Evolutionary conservation across 2,329 filamentous ascomycete genomes (phyloP), one percentile per base, ranked within the genome.

Genomic region (Ophiostoma perfectum): DNA sequence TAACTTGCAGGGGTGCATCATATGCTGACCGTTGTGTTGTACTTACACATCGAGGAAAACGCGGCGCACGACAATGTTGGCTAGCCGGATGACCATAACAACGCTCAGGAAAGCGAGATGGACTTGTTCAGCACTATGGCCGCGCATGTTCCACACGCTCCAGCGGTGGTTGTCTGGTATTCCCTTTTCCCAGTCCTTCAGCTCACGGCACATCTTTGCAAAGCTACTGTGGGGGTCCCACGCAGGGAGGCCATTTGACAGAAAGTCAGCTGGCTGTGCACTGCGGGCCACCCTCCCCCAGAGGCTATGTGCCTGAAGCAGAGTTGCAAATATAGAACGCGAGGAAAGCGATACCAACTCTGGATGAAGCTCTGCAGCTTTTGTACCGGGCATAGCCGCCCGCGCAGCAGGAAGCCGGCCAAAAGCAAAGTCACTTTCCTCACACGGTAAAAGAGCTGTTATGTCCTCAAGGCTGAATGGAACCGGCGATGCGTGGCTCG

Each of bases 391-490:
- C 7, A 78, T 72, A 6, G 76, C 77, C 3, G 77, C 77, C 1
- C 77, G 73, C 11, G 73, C 68, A 3, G 63, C 38, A 3, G 77
- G 76, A 1, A 74, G 64, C 2, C 68, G 65, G 12, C 77, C 77
- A 70, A 78, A 78, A 5, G 76, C 74, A 70, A 79, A 79, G 62
- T 79, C 77, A 16, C 69, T 70, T 69, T 79, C 77, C 16, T 76
- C 73, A 66, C 77, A 76, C 1, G 77, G 77, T 11, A 78, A 69
- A 16, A 77, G 69, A 2, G 74, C 74, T 0, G 77, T 78, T 67
- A 78, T 77, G 64, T 78, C 77, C 18, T 72, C 70, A 0, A 74
- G 69, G 9, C 75, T 71, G 64, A 79, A 78, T 0, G 76, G 73
- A 0, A 72, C 72, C 1, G 76, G 75, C 0, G 74, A 73, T 5